These are phyloP conservation scores for Xylaria sp. DNA, from an alignment of 2,329 filamentous ascomycete genomes.

Conservation along the genomic window DNA sequence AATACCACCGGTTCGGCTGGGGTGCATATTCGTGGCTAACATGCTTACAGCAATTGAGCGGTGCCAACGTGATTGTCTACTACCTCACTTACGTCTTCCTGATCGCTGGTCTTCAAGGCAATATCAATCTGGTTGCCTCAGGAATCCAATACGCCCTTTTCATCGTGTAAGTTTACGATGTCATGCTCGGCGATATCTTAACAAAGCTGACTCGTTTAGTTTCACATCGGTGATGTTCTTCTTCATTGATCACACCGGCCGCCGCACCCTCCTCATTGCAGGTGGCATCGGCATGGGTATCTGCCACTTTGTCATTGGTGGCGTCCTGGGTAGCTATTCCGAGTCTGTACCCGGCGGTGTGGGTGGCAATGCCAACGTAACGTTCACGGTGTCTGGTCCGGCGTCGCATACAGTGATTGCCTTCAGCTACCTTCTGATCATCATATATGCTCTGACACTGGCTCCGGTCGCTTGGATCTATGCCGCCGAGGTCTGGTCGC, in stretches of 20 bases:
- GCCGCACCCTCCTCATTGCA: constrained; percentile 73
- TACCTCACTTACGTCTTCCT: constrained; percentile 71
- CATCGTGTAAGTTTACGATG: constrained; percentile 49
- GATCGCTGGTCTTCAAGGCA: constrained; percentile 66
- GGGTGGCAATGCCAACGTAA: constrained; percentile 62
- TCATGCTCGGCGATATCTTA: background rate
- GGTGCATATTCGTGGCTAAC: constrained; percentile 24
- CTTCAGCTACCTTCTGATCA: constrained; percentile 72
- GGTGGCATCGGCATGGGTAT: constrained; percentile 73
- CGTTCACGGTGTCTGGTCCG: constrained; percentile 62
- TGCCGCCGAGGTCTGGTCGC: constrained; percentile 71
- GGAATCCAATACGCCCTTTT: constrained; percentile 67
- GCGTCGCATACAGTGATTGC: constrained; percentile 72
- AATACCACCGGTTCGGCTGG: constrained; percentile 28
- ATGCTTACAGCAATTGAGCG: constrained; percentile 57
- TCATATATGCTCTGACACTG: constrained; percentile 72
- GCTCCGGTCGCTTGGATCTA: constrained; percentile 75
- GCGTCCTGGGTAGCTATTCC: constrained; percentile 61
- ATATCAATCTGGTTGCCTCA: constrained; percentile 64
- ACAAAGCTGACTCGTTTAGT: constrained; percentile 38
- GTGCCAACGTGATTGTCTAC: constrained; percentile 66
- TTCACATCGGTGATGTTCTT: constrained; percentile 62
- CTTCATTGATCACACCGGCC: constrained; percentile 65
- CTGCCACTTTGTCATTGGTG: constrained; percentile 67
- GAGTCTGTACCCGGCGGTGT: constrained; percentile 56